Conservation (phyloP, 202 grass and related monocot species). For the Setaria italica region DNA sequence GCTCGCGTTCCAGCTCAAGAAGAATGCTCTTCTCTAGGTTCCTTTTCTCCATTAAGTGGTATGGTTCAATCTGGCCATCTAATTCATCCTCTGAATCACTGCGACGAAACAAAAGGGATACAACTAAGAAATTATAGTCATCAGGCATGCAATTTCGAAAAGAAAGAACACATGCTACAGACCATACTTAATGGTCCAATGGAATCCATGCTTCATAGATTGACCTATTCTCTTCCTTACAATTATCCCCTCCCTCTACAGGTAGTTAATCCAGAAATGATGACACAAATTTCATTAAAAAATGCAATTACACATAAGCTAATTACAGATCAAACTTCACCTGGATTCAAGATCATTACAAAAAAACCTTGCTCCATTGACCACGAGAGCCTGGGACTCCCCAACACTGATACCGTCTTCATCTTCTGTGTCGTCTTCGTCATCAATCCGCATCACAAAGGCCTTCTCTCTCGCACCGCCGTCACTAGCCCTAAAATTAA, state of each 20-base stretch:
- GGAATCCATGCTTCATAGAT: constrained; percentile 6
- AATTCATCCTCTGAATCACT: constrained; percentile 67
- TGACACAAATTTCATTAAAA: constrained; percentile 12
- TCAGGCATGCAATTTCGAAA: neutral
- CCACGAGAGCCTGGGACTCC: constrained; percentile 19
- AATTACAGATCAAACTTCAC: constrained; percentile 44
- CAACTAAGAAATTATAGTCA: constrained; percentile 1
- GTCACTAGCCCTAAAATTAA: constrained; percentile 34
- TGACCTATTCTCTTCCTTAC: neutral
- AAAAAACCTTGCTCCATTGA: constrained; percentile 44
- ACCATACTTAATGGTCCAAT: neutral
- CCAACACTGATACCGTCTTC: constrained; percentile 26
- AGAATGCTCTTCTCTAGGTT: constrained; percentile 71
- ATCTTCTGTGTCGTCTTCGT: constrained; percentile 40
- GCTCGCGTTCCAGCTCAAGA: constrained; percentile 74
- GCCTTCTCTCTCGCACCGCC: constrained; percentile 34
- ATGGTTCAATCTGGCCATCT: constrained; percentile 35
- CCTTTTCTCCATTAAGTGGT: constrained; percentile 72
- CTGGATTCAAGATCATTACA: constrained; percentile 54
- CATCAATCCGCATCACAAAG: constrained; percentile 60
- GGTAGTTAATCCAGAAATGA: constrained; percentile 18
- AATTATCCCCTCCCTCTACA: constrained; percentile 19
- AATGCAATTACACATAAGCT: constrained; percentile 17
- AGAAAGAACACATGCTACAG: constrained; percentile 18
- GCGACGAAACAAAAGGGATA: constrained; percentile 35